Conservation (phyloP, 345 rosid species). For the Dipteronia sinensis region DNA sequence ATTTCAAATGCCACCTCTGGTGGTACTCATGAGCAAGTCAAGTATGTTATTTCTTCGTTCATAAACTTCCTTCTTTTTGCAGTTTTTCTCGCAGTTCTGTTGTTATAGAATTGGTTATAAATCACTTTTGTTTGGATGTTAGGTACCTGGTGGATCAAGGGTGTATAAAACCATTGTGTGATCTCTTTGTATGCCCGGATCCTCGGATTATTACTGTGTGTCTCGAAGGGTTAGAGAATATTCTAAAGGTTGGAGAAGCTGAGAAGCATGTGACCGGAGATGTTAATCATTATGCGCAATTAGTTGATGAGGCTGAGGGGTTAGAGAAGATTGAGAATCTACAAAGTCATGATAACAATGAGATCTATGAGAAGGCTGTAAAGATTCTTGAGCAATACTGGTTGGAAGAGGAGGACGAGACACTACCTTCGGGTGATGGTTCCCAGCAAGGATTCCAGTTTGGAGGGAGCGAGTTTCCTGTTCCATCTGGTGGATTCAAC, state of each 20-base stretch:
- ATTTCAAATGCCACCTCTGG: constrained; percentile 95
- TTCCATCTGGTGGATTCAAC: constrained; percentile 83
- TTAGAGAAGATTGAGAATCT: constrained; percentile 82
- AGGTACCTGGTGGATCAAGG: constrained; percentile 72
- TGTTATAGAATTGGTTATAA: not conserved
- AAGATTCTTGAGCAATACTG: constrained; percentile 83
- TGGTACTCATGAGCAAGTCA: constrained; percentile 83
- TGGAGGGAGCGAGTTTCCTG: constrained; percentile 56
- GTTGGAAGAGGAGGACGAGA: constrained; percentile 84
- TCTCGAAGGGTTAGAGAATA: constrained; percentile 62
- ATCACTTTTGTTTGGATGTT: constrained; percentile 3
- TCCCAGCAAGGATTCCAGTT: constrained; percentile 61
- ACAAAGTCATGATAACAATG: constrained; percentile 81
- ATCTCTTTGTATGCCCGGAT: constrained; percentile 83
- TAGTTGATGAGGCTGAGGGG: constrained; percentile 85
- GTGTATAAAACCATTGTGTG: constrained; percentile 81
- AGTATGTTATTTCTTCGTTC: constrained; percentile 49
- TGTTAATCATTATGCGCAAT: constrained; percentile 61
- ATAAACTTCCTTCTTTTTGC: not conserved
- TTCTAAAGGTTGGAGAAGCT: constrained; percentile 81
- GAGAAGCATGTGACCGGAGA: constrained; percentile 62
- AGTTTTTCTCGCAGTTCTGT: no score
- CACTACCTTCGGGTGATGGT: constrained; percentile 58
- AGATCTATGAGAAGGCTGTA: constrained; percentile 86
- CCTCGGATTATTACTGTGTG: constrained; percentile 79